phyloP scores from a whole-genome alignment of 176 grass and related monocot genomes.

The Zizania latifolia region DNA sequence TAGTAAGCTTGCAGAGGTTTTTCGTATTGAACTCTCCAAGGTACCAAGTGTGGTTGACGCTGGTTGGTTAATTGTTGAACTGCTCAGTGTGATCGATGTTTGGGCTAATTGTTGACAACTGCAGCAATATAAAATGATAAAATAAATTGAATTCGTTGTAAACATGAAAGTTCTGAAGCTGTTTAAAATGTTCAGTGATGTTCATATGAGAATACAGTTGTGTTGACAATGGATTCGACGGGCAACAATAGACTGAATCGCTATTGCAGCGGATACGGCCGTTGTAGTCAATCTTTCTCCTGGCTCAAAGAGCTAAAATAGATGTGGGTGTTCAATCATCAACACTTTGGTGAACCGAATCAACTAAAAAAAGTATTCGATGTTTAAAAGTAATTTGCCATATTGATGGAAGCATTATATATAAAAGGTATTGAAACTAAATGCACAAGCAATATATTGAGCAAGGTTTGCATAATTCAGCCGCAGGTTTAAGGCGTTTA shows the following conservation, averaged over 20 bases:
- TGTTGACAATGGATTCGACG: background rate
- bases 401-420: no score
- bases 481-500: background rate
- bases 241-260: no score
- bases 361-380: no score
- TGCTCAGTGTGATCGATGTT: background rate
- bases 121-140: background rate
- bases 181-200: no score
- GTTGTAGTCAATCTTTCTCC: no score
- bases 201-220: background rate
- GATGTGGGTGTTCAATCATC: no score
- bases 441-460: background rate
- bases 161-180: no score
- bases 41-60: background rate
- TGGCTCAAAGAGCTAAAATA: no score
- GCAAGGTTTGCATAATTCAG: background rate
- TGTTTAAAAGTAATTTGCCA: no score
- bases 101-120: no score
- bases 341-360: background rate
- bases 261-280: no score
- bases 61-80: background rate
- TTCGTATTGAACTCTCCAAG: background rate
- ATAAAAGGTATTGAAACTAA: background rate
- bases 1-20: background rate
- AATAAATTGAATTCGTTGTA: background rate